These are phyloP conservation scores for Rhizopogon rudus DNA, from an alignment of 768 basidiomycete species.

Conservation along the genomic window DNA sequence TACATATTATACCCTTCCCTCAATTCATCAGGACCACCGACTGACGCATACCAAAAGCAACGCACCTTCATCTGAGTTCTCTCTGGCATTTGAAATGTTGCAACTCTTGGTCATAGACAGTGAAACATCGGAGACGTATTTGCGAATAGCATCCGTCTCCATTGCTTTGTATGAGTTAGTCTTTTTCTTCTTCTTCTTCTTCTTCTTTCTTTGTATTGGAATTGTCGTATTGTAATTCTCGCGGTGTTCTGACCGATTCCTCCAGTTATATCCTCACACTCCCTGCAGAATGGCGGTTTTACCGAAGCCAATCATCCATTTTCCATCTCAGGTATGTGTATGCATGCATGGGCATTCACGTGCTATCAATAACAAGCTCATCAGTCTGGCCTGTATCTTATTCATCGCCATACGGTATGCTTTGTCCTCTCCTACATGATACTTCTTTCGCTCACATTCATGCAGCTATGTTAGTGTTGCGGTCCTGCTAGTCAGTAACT, in stretches of 20 bases:
- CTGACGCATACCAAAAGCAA: not conserved
- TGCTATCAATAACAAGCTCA: not conserved
- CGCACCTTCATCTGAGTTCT: not conserved
- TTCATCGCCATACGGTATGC: conserved; percentile 29
- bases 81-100: not conserved
- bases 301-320: conserved; percentile 22
- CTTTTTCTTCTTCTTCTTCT: not conserved
- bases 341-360: not conserved
- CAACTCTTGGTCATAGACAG: not conserved
- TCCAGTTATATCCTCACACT: conserved; percentile 28
- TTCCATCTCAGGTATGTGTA: conserved; percentile 21
- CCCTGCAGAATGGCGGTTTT: conserved; percentile 29
- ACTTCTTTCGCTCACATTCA: not conserved
- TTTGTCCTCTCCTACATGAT: too few species aligned
- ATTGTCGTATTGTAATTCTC: not conserved
- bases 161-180: conserved; percentile 36
- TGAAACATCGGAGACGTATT: conserved; percentile 21
- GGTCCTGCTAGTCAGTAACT: conserved; percentile 46
- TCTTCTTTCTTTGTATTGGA: not conserved
- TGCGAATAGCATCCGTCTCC: conserved; percentile 31
- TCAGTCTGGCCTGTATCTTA: conserved; percentile 25
- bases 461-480: conserved; percentile 36
- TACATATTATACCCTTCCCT: not conserved
- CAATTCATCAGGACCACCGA: not conserved
- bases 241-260: not conserved